A percentile compares a stretch with the other conserved stretches of the same genome.
phyloP scores from a whole-genome alignment of 2,329 filamentous ascomycete species.

The Pseudogymnoascus sp. region DNA sequence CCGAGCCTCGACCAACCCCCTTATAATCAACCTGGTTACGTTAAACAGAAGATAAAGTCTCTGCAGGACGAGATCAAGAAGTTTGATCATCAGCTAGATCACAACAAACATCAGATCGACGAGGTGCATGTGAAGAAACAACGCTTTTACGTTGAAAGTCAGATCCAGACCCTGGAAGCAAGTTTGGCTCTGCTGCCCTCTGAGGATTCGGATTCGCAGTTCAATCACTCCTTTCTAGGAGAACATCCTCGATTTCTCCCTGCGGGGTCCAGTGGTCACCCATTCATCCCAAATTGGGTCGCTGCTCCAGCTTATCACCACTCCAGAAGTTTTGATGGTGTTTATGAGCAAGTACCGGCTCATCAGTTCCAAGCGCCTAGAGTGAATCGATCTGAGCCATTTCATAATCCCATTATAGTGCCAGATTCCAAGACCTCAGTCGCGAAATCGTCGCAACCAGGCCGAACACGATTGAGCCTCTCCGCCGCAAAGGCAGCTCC shows the following conservation, averaged over 20 bases:
- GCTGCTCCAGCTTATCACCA: not conserved
- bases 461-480: slow-evolving; percentile 24
- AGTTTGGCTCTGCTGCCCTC: slow-evolving; percentile 14
- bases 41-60: slow-evolving; percentile 23
- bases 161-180: slow-evolving; percentile 20
- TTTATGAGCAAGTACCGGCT: not conserved
- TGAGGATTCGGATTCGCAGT: not conserved
- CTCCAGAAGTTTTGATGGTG: slow-evolving; percentile 4
- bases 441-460: not conserved
- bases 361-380: not conserved
- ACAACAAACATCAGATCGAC: slow-evolving; percentile 56
- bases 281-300: not conserved
- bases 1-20: not conserved
- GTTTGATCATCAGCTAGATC: slow-evolving; percentile 49
- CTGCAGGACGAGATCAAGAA: slow-evolving; percentile 47
- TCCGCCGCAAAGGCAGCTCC: slow-evolving; percentile 28
- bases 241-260: not conserved
- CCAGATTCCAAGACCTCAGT: not conserved
- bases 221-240: not conserved
- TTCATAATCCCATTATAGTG: not conserved
- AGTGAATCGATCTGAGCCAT: slow-evolving; percentile 11
- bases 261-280: not conserved
- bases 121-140: slow-evolving; percentile 42
- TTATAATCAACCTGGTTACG: not conserved
- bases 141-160: slow-evolving; percentile 33